A percentile compares a stretch with the other conserved stretches of the same genome.
Conservation (phyloP, 2,329 filamentous ascomycete species). For the Phialocephala sp. region DNA sequence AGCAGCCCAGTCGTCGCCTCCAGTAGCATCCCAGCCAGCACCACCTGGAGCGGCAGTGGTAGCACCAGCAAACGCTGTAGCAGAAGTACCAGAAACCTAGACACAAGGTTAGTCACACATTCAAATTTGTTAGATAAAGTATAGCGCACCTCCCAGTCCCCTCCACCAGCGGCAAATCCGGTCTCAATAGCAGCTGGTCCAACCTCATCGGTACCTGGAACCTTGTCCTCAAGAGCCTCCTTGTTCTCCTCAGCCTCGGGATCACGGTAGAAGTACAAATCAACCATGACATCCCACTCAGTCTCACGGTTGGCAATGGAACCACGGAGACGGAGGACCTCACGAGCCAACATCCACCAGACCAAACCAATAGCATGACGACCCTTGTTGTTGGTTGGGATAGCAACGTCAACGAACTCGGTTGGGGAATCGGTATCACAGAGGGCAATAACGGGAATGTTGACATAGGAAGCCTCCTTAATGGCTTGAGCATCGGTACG, state of each 20-base stretch:
- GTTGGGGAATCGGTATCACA: slow-evolving; percentile 99
- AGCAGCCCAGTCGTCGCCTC: slow-evolving; percentile 55
- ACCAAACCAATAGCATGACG: slow-evolving; percentile 97
- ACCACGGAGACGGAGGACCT: slow-evolving; percentile 98
- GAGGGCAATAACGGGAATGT: slow-evolving; percentile 99
- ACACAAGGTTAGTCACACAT: slow-evolving; percentile 60
- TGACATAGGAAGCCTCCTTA: slow-evolving; percentile 99
- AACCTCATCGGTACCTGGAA: slow-evolving; percentile 87
- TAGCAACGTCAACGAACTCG: slow-evolving; percentile 99
- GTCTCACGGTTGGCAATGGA: slow-evolving; percentile 95
- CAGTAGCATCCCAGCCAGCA: slow-evolving; percentile 65
- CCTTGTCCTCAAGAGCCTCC: slow-evolving; percentile 82
- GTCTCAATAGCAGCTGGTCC: slow-evolving; percentile 78
- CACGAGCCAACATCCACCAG: slow-evolving; percentile 99
- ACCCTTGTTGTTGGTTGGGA: slow-evolving; percentile 99
- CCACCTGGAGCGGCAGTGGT: slow-evolving; percentile 66
- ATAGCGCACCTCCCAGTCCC: slow-evolving; percentile 79
- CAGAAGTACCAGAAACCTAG: slow-evolving; percentile 65
- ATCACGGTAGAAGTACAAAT: slow-evolving; percentile 99
- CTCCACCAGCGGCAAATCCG: slow-evolving; percentile 67
- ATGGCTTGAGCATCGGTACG: slow-evolving; percentile 99
- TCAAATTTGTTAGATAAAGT: slow-evolving; percentile 50
- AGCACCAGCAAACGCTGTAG: slow-evolving; percentile 57
- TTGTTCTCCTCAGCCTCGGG: slow-evolving; percentile 99
- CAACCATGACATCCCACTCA: slow-evolving; percentile 99